Base-by-base conservation (phyloP, 1,284 basidiomycete genomes). In the Ceratorhiza oryzae-sativae region DNA sequence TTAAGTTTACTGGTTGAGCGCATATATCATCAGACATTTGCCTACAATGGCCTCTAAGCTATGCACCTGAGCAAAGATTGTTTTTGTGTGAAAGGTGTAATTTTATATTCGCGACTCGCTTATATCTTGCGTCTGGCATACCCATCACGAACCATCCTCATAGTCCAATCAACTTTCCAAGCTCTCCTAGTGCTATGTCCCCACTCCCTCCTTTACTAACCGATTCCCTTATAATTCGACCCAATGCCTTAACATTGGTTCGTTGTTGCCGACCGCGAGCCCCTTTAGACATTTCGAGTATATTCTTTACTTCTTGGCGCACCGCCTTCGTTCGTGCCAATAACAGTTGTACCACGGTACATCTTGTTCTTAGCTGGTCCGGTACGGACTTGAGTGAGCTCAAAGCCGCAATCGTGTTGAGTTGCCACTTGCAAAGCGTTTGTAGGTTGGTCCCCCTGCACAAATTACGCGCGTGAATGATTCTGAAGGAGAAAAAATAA, bases 291-390 rank as follows among this genome's bases (percentile, higher is more conserved):
- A 48, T 23, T 15, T 48, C n/a, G 25, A 63, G 23, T 13, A 63
- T 20, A 13, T 49, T 45, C 20, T 32, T 48, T 13, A 63, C 49
- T 27, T 63, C 61, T n/a, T 49, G 30, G 3, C 61, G 20, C 8
- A 71, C 46, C 8, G 70, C 58, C 45, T n/a, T 60, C 56, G 41
- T 71, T 51, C 30, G 71, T 56, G 20, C 71, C 71, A 5, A 42
- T 13, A n/a, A 72, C 51, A 15, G n/a, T 10, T 15, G 36, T 51
- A 30, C 49, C 23, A 23, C 23, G 25, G 18, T 51, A 51, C 23
- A 25, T 18, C 42, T 8, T 32, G 23, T n/a, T 12, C 18, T 13
- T 12, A 20, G 55, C 55, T 2, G 68, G 6, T 1, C 68, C 68
- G 30, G 39, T 60, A 20, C 68, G 53, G 3, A 71, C 45, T 49